Base-by-base conservation (phyloP, 2,329 filamentous ascomycete species). In the Cercospora citrullina region DNA sequence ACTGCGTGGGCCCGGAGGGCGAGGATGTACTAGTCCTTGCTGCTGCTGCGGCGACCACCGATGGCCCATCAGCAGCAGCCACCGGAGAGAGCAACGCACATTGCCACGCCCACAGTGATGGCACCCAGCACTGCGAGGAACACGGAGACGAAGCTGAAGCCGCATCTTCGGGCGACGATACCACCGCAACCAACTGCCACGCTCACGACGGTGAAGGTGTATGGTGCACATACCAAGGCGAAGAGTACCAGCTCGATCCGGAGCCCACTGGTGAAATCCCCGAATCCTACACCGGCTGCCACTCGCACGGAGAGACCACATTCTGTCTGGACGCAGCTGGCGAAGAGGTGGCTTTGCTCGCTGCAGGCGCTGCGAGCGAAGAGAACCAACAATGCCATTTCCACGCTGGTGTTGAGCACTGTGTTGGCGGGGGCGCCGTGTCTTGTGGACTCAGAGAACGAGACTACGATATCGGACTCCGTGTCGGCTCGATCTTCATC, bases 401-500 rank as follows among this genome's bases (percentile, higher is more conserved):
- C 78, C 90, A 93, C 72, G 90, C 90, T 9, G 90, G 90, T 42
- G 88, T 93, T 23, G 89, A 92, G 69, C 87, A 91, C 73, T 91
- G 89, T 71, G 84, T 86, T 12, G 83, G 84, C 7, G 81, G 76
- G 10, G 83, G 83, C 66, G 76, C 77, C 60, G 30, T 72, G 3
- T 80, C 74, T 23, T 91, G 89, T 75, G 81, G 82, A 1, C 80
- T 79, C 10, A 78, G 75, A 9, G 77, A 81, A 39, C 80, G 90
- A 61, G 81, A 87, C 33, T 93, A 93, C 80, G 87, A 93, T 72
- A 82, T 92, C 21, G 83, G 83, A 1, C 82, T 93, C 2, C 86
- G 91, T 8, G 84, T 93, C 61, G 91, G 91, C 1, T 85, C 92
- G 0, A 79, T 93, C 21, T 93, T 93, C 74, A 90, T 88, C 36